Base-by-base conservation (phyloP, 768 basidiomycete species). In the Thelephora ganbajun region DNA sequence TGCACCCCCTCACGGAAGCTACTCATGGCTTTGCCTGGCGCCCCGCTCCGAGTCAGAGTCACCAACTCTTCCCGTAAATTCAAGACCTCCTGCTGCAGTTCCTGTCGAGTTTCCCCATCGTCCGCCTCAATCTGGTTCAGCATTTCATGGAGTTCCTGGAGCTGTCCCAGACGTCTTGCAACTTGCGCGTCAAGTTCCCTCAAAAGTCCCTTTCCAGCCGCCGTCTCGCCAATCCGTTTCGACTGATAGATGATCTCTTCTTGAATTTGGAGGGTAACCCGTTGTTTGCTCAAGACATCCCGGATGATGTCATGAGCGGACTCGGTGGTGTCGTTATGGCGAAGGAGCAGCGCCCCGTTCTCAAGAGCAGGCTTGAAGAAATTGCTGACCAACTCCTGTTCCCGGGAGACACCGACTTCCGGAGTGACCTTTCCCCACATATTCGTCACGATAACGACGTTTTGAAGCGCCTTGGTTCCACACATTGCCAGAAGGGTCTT, bases 21-120 rank as follows among this genome's bases (percentile, higher is more conserved):
- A n/a, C n/a, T n/a, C n/a, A n/a, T n/a, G n/a, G n/a, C n/a, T n/a
- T n/a, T n/a, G n/a, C n/a, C n/a, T n/a, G n/a, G n/a, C n/a, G n/a
- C n/a, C n/a, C n/a, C n/a, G n/a, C n/a, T n/a, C n/a, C n/a, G n/a
- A n/a, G n/a, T n/a, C n/a, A n/a, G n/a, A n/a, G n/a, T n/a, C n/a
- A n/a, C n/a, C n/a, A n/a, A n/a, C n/a, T n/a, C n/a, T n/a, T n/a
- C n/a, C n/a, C n/a, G n/a, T n/a, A n/a, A n/a, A n/a, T n/a, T n/a
- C n/a, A n/a, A n/a, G n/a, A n/a, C n/a, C n/a, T n/a, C n/a, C n/a
- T n/a, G n/a, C n/a, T 70, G 67, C 35, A 76, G 61, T 53, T 74
- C 73, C 43, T 53, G 50, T 42, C 60, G 60, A 11, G 69, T 68
- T 56, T 72, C 72, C 46, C 22, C 43, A n/a, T 44, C 42, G n/a